phyloP scores from a whole-genome alignment of 441 rosid genomes.

The Brassica balearica region DNA sequence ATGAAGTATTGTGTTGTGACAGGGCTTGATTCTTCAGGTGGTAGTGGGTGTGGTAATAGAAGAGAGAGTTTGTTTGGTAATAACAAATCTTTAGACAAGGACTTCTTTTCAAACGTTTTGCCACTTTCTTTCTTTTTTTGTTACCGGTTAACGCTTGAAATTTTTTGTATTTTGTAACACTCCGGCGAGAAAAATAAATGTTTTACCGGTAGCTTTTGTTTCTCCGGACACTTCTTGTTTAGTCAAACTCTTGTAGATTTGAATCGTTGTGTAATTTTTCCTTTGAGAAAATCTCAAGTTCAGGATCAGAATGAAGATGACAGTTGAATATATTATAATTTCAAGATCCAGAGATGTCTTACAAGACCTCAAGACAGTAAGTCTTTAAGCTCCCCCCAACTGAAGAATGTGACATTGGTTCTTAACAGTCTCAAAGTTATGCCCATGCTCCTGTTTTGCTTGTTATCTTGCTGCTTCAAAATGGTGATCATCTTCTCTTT shows the following conservation, averaged over 20 bases:
- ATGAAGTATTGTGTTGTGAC: slow-evolving; percentile 54
- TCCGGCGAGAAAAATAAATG: neutral
- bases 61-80: slow-evolving; percentile 63
- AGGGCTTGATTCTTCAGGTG: slow-evolving; percentile 51
- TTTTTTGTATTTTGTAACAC: slow-evolving; percentile 22
- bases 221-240: neutral
- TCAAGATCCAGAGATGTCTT: slow-evolving; percentile 20
- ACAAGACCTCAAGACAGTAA: neutral
- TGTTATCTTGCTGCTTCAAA: slow-evolving; percentile 29
- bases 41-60: slow-evolving; percentile 64
- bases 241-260: neutral
- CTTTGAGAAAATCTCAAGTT: neutral
- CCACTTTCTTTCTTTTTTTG: neutral
- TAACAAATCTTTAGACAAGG: slow-evolving; percentile 61
- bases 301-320: neutral
- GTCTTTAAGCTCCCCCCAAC: neutral
- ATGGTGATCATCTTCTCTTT: slow-evolving; percentile 69
- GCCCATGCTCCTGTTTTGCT: slow-evolving; percentile 46
- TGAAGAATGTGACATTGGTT: neutral
- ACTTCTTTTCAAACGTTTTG: neutral
- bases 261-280: neutral
- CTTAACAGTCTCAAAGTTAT: neutral
- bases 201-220: slow-evolving; percentile 22
- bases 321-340: neutral
- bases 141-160: slow-evolving; percentile 20